Evolutionary conservation across 2,329 filamentous ascomycete genomes (phyloP), one percentile per base, ranked within the genome.

Genomic region (Lecanosticta acicola): DNA sequence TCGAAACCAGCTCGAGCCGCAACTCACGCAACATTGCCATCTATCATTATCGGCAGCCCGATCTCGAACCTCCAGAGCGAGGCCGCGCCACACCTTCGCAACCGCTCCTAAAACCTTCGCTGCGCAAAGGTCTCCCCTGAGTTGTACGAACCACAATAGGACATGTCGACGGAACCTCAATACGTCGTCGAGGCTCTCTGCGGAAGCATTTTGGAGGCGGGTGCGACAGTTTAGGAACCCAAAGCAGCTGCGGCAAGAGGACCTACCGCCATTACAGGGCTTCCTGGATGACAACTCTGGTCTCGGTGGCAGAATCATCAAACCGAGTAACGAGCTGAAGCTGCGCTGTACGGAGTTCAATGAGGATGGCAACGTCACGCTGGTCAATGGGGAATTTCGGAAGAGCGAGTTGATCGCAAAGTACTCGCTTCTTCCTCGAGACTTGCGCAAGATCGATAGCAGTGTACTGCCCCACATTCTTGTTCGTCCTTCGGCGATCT

Each of bases 381-480:
- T 97, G 47, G 85, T 94, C 16, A 94, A 94, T 63, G 88, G 89
- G 48, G 93, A 97, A 67, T 97, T 96, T 69, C 94, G 93, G 71
- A 98, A 98, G 76, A 93, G 83, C 60, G 93, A 98, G 71, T 75
- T 98, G 38, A 97, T 96, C 66, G 89, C 90, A 43, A 96, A 93
- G 86, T 96, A 95, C 65, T 90, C 90, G 34, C 78, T 97, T 19
- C 78, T 96, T 39, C 91, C 93, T 45, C 90, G 93, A 51, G 93
- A 98, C 72, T 75, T 98, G 46, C 86, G 93, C 59, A 98, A 98
- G 70, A 96, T 98, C 62, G 93, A 98, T 66, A 96, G 90, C 11
- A 95, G 88, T 48, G 87, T 94, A 50, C 79, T 98, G 17, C 93
- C 93, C 7, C 90, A 96, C 62, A 97, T 98, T 46, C 83, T 97